Evolutionary conservation across 192 early-diverging fungal species (phyloP).

Genomic region (Umbelopsis isabellina): DNA sequence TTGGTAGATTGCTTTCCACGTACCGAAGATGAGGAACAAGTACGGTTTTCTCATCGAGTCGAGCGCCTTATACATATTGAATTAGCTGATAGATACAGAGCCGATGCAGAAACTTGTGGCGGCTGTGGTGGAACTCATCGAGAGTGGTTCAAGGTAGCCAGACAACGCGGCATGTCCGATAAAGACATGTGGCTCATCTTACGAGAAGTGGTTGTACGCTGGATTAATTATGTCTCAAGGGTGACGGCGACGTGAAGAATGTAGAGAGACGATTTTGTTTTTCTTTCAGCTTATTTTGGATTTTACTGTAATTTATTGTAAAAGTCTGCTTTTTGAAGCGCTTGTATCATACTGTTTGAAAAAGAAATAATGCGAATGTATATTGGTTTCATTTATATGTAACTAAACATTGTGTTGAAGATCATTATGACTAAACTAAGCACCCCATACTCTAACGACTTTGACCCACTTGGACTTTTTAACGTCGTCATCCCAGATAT

Average conservation of each 20-base stretch:
- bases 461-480: not conserved
- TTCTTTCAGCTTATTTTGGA: no score
- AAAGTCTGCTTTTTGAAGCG: not conserved
- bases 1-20: slow-evolving; percentile 52
- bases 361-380: no score
- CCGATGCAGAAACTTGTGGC: slow-evolving; percentile 37
- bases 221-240: slow-evolving; percentile 5
- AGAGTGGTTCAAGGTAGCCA: slow-evolving; percentile 48
- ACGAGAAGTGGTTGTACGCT: slow-evolving; percentile 10
- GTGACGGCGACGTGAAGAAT: not conserved
- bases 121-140: slow-evolving; percentile 44
- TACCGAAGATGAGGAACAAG: slow-evolving; percentile 20
- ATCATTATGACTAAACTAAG: no score
- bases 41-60: slow-evolving; percentile 36
- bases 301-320: not conserved
- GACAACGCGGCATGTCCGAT: not conserved
- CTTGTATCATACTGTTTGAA: no score
- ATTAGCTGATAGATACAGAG: slow-evolving; percentile 36
- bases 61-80: slow-evolving; percentile 54
- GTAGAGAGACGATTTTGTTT: not conserved
- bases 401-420: no score
- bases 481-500: not conserved
- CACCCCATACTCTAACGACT: not conserved
- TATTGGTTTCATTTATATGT: no score
- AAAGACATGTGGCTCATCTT: slow-evolving; percentile 10